phyloP scores from a whole-genome alignment of 1,284 basidiomycete genomes.

The Trametes pubescens region DNA sequence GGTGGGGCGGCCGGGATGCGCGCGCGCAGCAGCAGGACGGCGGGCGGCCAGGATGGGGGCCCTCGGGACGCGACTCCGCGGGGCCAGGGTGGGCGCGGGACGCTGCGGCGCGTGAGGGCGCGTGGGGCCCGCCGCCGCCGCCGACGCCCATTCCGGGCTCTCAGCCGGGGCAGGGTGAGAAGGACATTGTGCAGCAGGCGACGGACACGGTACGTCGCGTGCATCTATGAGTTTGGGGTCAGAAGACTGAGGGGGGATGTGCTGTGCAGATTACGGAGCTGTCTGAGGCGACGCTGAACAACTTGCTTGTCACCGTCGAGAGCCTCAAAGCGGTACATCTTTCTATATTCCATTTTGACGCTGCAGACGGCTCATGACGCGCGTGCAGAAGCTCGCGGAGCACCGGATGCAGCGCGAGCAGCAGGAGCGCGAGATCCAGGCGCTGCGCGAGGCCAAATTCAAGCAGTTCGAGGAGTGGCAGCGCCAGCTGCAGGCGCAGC shows the following conservation, averaged over 20 bases:
- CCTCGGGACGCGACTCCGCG: not conserved
- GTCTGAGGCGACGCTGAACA: constrained; percentile 75
- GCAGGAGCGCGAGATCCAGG: constrained; percentile 47
- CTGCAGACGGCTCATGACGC: not conserved
- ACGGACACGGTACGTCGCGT: constrained; percentile 58
- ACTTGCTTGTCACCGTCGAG: constrained; percentile 62
- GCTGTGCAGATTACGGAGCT: constrained; percentile 62
- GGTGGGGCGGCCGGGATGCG: constrained; percentile 19
- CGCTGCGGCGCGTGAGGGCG: constrained; percentile 30
- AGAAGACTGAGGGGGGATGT: constrained; percentile 13
- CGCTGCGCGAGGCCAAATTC: constrained; percentile 45
- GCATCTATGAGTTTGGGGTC: not conserved
- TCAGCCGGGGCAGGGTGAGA: constrained; percentile 54
- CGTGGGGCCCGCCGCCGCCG: constrained; percentile 37
- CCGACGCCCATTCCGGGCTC: constrained; percentile 27
- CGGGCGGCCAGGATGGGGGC: constrained; percentile 2
- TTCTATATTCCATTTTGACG: not conserved
- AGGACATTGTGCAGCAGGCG: constrained; percentile 57
- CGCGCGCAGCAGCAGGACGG: constrained; percentile 13
- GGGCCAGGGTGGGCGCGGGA: constrained; percentile 2
- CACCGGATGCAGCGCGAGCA: constrained; percentile 62
- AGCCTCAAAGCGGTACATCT: constrained; percentile 64
- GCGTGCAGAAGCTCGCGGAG: constrained; percentile 65
- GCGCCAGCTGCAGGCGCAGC: constrained; percentile 30
- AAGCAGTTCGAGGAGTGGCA: constrained; percentile 47